Conservation (phyloP, 2,329 filamentous ascomycete genomes). For the Aureobasidium sp. region DNA sequence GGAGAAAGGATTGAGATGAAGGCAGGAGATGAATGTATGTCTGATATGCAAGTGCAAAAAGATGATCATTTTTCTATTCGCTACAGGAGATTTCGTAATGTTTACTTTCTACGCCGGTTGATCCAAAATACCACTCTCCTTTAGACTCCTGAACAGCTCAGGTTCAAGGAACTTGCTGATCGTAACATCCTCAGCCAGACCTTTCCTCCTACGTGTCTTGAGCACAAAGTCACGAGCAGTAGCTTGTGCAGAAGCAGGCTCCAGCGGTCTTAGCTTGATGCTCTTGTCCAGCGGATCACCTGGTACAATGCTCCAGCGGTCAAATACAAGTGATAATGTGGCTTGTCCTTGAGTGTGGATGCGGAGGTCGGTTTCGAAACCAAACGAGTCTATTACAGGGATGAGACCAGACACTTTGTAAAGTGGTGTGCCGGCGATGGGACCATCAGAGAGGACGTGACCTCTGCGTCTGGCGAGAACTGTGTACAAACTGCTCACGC, state of each 20-base stretch:
- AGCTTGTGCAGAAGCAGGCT: conserved; percentile 79
- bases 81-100: not conserved
- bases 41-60: not conserved
- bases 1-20: not conserved
- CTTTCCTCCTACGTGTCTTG: conserved; percentile 90
- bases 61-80: not conserved
- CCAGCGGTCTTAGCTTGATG: conserved; percentile 71
- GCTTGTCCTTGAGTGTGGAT: conserved; percentile 94
- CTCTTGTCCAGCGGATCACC: conserved; percentile 90
- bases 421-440: conserved; percentile 86
- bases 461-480: conserved; percentile 80
- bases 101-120: conserved; percentile 24
- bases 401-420: conserved; percentile 87
- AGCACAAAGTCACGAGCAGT: conserved; percentile 93
- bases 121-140: conserved; percentile 81
- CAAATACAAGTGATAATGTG: conserved; percentile 85
- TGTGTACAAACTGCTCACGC: conserved; percentile 83
- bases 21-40: not conserved
- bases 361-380: conserved; percentile 92
- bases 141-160: conserved; percentile 79
- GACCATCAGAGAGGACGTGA: conserved; percentile 89
- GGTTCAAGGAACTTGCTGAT: conserved; percentile 95
- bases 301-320: conserved; percentile 91
- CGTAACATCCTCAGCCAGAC: conserved; percentile 87
- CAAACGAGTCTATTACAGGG: conserved; percentile 94